Percentiles rank a stretch among this genome's conserved stretches.
These are phyloP conservation scores for Penicillium oxalicum DNA, from an alignment of 2,329 filamentous ascomycete species.

Conservation along the genomic window DNA sequence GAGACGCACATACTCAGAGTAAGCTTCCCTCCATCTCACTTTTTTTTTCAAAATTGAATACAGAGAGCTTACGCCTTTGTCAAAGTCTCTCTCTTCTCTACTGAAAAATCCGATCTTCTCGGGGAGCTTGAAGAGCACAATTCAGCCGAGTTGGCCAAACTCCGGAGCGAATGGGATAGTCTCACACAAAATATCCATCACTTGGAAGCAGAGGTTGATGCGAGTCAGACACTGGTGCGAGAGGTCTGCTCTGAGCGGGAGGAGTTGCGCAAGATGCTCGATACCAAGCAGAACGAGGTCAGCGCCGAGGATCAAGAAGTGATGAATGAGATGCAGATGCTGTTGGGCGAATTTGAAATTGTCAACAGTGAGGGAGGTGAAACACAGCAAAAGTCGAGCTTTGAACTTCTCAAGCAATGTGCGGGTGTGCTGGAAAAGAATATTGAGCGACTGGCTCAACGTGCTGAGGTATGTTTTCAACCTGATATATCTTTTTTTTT, in stretches of 20 bases:
- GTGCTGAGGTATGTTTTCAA: conserved; percentile 32
- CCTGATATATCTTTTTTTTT: conserved; percentile 12
- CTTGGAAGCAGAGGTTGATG: conserved; percentile 36
- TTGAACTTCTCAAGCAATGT: conserved; percentile 39
- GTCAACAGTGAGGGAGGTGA: conserved; percentile 30
- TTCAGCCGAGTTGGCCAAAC: conserved; percentile 28
- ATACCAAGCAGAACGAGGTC: conserved; percentile 36
- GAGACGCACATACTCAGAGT: conserved; percentile 34
- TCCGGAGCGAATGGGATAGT: conserved; percentile 32
- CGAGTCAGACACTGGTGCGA: conserved; percentile 33
- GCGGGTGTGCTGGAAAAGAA: conserved; percentile 54
- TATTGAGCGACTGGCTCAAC: conserved; percentile 37
- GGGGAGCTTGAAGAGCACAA: conserved; percentile 33
- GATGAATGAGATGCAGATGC: conserved; percentile 37
- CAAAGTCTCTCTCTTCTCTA: conserved; percentile 31
- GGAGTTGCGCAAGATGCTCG: conserved; percentile 35
- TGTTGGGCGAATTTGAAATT: conserved; percentile 37
- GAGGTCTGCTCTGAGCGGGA: conserved; percentile 37
- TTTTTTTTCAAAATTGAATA: no score
- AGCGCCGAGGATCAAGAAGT: conserved; percentile 37
- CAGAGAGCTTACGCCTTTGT: no score
- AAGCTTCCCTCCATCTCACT: conserved; percentile 12
- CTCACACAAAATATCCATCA: conserved; percentile 31
- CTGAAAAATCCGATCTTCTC: conserved; percentile 36
- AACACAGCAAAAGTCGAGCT: conserved; percentile 31